Percentiles rank a stretch among this genome's conserved stretches.
These are phyloP conservation scores for Plasmodium gaboni DNA, from an alignment of 169 alveolate species.

Conservation along the genomic window DNA sequence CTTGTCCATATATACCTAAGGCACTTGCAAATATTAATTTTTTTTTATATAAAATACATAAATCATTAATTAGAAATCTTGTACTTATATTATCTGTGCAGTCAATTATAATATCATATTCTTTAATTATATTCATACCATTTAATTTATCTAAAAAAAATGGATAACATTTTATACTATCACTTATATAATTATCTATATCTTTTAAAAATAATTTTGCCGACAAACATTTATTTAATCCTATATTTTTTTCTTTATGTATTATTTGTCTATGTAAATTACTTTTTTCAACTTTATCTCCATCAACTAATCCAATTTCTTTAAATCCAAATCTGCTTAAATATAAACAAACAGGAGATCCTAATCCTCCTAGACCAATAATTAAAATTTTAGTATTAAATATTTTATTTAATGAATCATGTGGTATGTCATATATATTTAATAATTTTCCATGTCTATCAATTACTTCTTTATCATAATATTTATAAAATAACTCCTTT, in stretches of 20 bases:
- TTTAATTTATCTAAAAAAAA: slow-evolving; percentile 77
- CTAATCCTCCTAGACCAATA: slow-evolving; percentile 99
- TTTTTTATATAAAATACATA: slow-evolving; percentile 81
- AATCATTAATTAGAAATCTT: slow-evolving; percentile 83
- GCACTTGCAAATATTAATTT: slow-evolving; percentile 82
- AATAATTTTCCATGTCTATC: slow-evolving; percentile 51
- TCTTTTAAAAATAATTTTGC: slow-evolving; percentile 78
- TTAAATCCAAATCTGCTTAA: slow-evolving; percentile 96
- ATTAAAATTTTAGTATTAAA: slow-evolving; percentile 91
- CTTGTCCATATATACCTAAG: slow-evolving; percentile 84
- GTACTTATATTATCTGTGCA: slow-evolving; percentile 84
- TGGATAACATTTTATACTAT: slow-evolving; percentile 77
- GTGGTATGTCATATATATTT: slow-evolving; percentile 44
- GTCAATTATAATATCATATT: slow-evolving; percentile 83
- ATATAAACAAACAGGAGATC: slow-evolving; percentile 95
- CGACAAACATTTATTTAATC: slow-evolving; percentile 87
- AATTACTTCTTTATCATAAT: slow-evolving; percentile 39
- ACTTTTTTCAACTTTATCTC: slow-evolving; percentile 87
- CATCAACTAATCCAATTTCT: slow-evolving; percentile 88
- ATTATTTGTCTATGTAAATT: slow-evolving; percentile 90
- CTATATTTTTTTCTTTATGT: slow-evolving; percentile 83
- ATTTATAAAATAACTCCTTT: slow-evolving; percentile 33
- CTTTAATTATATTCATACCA: slow-evolving; percentile 78
- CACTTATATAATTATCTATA: slow-evolving; percentile 73
- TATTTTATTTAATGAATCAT: slow-evolving; percentile 49